Conservation (phyloP, 2,329 filamentous ascomycete species). For the Chrysoporthe puriensis region DNA sequence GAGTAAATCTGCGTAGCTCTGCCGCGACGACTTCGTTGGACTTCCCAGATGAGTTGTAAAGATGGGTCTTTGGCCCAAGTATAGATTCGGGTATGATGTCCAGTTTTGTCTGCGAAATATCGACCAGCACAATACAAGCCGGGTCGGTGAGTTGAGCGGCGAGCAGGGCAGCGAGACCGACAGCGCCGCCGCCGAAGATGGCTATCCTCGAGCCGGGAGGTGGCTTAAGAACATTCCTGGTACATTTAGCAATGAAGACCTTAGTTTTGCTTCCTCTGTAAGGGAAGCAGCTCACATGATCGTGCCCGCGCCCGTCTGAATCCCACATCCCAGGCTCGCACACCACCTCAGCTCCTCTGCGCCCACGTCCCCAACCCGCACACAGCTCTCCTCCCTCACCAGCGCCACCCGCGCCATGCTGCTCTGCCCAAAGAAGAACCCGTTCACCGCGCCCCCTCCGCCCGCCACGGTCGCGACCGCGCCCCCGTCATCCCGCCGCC, state of each 20-base stretch:
- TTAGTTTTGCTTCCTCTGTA: not conserved
- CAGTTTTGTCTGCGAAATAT: constrained; percentile 21
- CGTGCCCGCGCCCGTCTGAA: constrained; percentile 22
- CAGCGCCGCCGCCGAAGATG: constrained; percentile 25
- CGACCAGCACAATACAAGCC: constrained; percentile 18
- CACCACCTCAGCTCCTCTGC: constrained; percentile 19
- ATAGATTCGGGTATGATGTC: constrained; percentile 17
- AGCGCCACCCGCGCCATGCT: constrained; percentile 22
- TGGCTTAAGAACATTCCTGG: constrained; percentile 24
- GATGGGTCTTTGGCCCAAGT: constrained; percentile 6
- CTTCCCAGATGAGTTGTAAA: constrained; percentile 6
- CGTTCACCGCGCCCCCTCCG: not conserved
- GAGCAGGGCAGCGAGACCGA: constrained; percentile 23
- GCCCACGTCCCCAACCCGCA: constrained; percentile 18
- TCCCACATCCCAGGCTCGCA: constrained; percentile 22
- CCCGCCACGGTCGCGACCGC: constrained; percentile 6
- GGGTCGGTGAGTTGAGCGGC: constrained; percentile 16
- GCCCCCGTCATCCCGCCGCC: constrained; percentile 10
- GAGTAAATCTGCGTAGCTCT: constrained; percentile 1
- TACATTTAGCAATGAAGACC: not conserved
- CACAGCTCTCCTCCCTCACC: constrained; percentile 22
- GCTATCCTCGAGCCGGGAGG: constrained; percentile 13
- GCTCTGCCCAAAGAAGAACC: constrained; percentile 27
- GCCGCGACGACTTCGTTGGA: constrained; percentile 16
- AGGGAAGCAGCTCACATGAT: constrained; percentile 9